Evolutionary conservation across 2,329 filamentous ascomycete species (phyloP), one percentile per base, ranked within the genome.

Genomic region (Arthrobotrys iridis): DNA sequence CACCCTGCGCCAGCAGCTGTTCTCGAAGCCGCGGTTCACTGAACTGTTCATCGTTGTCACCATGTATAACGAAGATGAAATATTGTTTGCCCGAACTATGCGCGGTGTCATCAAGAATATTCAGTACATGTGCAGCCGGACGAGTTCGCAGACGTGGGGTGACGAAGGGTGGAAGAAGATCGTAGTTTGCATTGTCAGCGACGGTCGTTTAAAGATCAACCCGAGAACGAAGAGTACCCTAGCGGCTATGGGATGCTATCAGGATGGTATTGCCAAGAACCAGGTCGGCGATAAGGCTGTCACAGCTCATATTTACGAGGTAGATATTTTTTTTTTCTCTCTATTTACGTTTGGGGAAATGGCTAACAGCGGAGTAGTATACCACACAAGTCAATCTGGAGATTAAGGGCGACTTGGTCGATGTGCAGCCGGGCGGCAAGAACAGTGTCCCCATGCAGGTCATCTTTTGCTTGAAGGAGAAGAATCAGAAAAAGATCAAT

Each of bases 401-500:
- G 80, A 89, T 98, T 81, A 97, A 97, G 85, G 96, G 94, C 79
- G 91, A 91, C 74, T 88, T 97, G 43, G 94, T 98, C 6, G 87
- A 90, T 52, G 86, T 98, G 57, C 92, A 95, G 77, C 90, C 90
- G 50, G 92, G 93, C 80, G 91, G 91, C 75, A 93, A 95, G 77
- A 68, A 67, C 35, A 76, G 65, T 20, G 65, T 76, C 13, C 94
- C 95, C 0, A 92, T 99, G 1, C 95, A 99, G 84, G 91, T 99
- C 85, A 88, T 99, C 3, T 99, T 99, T 85, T 99, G 95, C 82
- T 83, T 99, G 76, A 99, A 99, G 85, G 95, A 99, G 82, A 98
- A 97, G 88, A 99, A 99, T 82, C 93, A 97, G 84, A 99, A 99
- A 86, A 99, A 99, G 86, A 99, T 99, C 87, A 99, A 99, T 82